Percentiles rank a stretch among this genome's conserved stretches.
Conservation (phyloP, 139 green algal genomes). For the Eudorina sp. region DNA sequence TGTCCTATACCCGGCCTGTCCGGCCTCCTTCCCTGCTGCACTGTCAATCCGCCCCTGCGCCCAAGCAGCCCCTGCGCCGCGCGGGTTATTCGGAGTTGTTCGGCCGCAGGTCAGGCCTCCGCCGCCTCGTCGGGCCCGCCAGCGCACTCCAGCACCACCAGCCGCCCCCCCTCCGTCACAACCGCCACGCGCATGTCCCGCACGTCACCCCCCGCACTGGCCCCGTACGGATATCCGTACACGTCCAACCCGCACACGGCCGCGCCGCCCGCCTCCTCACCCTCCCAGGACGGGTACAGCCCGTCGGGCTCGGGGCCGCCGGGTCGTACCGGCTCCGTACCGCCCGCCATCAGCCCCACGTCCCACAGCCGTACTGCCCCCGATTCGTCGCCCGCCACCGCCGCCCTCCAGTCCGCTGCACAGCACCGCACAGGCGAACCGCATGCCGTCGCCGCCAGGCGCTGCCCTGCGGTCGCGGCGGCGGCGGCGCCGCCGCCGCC, state of each 20-base stretch:
- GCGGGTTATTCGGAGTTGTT: too few species aligned
- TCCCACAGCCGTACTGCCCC: constrained; percentile 78
- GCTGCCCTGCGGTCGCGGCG: not conserved
- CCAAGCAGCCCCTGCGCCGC: too few species aligned
- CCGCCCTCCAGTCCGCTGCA: constrained; percentile 61
- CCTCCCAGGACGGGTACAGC: constrained; percentile 48
- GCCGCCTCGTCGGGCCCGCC: too few species aligned
- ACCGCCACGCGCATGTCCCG: constrained; percentile 2
- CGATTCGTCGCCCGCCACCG: constrained; percentile 69
- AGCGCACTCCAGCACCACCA: constrained; percentile 14
- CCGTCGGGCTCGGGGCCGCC: constrained; percentile 36
- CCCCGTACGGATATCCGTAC: not conserved
- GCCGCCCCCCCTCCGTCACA: constrained; percentile 31
- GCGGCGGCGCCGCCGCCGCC: not conserved
- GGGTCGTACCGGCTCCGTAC: not conserved
- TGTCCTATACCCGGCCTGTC: too few species aligned
- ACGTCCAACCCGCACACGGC: constrained; percentile 25
- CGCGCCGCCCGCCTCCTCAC: constrained; percentile 22
- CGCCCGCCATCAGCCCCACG: constrained; percentile 47
- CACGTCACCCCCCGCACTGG: not conserved
- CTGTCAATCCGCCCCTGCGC: too few species aligned
- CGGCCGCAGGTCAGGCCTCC: too few species aligned
- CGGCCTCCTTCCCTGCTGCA: too few species aligned
- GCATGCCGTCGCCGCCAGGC: constrained; percentile 43
- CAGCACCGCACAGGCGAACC: constrained; percentile 73